Base-by-base conservation (phyloP, 108 stramenopile species). In the Cyclotella sp. region DNA sequence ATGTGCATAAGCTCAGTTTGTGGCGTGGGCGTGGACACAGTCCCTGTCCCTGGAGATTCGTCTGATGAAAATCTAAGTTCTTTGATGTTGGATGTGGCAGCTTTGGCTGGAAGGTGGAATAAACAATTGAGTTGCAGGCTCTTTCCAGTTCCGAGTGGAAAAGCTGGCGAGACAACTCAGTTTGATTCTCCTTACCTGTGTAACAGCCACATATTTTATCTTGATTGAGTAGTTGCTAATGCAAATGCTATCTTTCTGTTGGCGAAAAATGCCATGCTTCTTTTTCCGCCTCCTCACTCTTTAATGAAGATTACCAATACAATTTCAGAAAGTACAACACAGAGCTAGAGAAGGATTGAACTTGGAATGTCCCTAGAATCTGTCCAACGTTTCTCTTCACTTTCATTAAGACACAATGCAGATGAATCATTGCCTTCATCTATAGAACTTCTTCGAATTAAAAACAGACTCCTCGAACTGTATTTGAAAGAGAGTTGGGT, bases 11-110 rank as follows among this genome's bases (percentile, higher is more conserved):
- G 88, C 34, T 89, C 85, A 26, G 92, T 93, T 0, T 96, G 95
- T 75, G 95, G 95, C 1, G 95, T 96, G 8, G 95, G 95, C 12
- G 76, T 96, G 3, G 95, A 96, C 54, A 93, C 93, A 0, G 91
- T 96, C n/a, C 95, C 95, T 21, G 68, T 96, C 14, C 77, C 90
- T 2, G 91, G 89, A 9, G 75, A 90, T 66, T 69, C 70, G 34
- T 66, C 83, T 6, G 45, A 22, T 12, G 63, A 85, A 18, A 71
- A 77, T 53, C 60, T 96, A 41, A 61, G 78, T 9, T 74, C 87
- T 3, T 51, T 96, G 46, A 86, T 93, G 26, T 55, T 96, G 65
- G 95, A 96, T 70, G 89, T 96, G 3, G 87, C 84, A 9, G 90
- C 83, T 16, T 68, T 96, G 64, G 95, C 93, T 4, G 82, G 75